Base-by-base conservation (phyloP, 148 eudicot genomes). In the Euryodendron excelsum region DNA sequence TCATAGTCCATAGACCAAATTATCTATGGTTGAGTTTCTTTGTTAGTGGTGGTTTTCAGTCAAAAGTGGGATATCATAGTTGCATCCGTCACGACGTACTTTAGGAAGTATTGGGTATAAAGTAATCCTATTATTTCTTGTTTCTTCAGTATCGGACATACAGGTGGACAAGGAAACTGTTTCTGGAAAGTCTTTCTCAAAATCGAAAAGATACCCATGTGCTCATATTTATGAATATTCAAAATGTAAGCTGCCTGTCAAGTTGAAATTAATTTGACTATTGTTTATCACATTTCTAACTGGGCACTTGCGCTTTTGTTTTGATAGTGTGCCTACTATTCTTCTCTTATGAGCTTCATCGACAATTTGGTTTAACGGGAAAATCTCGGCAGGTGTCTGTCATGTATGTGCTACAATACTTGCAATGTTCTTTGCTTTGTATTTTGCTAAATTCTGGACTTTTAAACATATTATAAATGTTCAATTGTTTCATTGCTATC, bases 261-360 rank as follows among this genome's bases (percentile, higher is more conserved):
- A 76, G 59, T 41, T 52, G 72, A 79, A 55, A 44, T 25, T 39
- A 27, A 15, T 2, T 65, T 63, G 20, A 30, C 59, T 45, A 5
- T 23, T 25, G 25, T 75, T 62, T 80, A 25, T 58, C 48, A 47
- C 20, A 36, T 71, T 72, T 39, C 48, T 36, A 36, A 75, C 77
- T 86, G 20, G 0, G 59, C 8, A 45, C 25, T 6, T 78, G 68
- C 44, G 10, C 10, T 56, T 64, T 52, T 63, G 69, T 71, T 59
- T 81, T 79, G 45, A 75, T 91, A 96, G 99, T 93, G 73, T 89
- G 88, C 80, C 31, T 93, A 21, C 59, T 93, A 18, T 82, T 96
- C 13, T 93, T 90, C 71, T 78, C 99, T 45, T 92, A 96, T 79
- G 92, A 90, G 86, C 93, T 96, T 84, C 95, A 92, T 80, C 88